Base-by-base conservation (phyloP, 768 basidiomycete genomes). In the Dentipellis fragilis region DNA sequence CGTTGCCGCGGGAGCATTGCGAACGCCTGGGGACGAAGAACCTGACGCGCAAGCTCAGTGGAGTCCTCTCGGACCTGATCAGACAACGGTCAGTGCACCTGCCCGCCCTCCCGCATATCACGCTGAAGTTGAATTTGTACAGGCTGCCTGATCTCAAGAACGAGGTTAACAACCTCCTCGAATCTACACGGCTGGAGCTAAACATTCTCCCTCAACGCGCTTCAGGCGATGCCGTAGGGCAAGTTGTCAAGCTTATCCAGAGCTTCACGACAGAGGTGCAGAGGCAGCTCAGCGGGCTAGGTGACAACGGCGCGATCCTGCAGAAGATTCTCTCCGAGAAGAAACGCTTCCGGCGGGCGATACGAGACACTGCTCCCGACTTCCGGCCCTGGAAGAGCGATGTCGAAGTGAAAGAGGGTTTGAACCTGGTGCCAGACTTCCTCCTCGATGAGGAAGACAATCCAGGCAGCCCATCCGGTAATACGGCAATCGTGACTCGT, bases 101-200 rank as follows among this genome's bases (percentile, higher is more conserved):
- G n/a, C 36, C 8, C 1, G 29, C 11, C 8, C 17, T n/a, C 9
- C 12, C 5, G 42, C 8, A 10, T 0, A 17, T 35, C 54, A 2
- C 14, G 14, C 42, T 39, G 39, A 54, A 3, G 29, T 29, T 7
- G 38, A n/a, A 14, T 45, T 48, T 11, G 1, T 16, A 17, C 54
- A 89, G 87, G 45, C 72, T 89, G 0, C 85, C 87, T 0, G 68
- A 77, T 56, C 80, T 87, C 10, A 77, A 80, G 51, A 71, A 78
- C 0, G 85, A 87, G 57, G 66, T 87, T 23, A 72, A 76, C 21
- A 68, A 65, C 0, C 67, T 75, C 0, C 74, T 85, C 0, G 58
- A 64, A 0, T 67, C 63, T 7, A 75, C 79, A 0, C 70, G 75
- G 1, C 54, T 63, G 0, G 65, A 62, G 5, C 46, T 77, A 0